Base-by-base conservation (phyloP, 495 filamentous ascomycete genomes). In the Lichina pygmaea region DNA sequence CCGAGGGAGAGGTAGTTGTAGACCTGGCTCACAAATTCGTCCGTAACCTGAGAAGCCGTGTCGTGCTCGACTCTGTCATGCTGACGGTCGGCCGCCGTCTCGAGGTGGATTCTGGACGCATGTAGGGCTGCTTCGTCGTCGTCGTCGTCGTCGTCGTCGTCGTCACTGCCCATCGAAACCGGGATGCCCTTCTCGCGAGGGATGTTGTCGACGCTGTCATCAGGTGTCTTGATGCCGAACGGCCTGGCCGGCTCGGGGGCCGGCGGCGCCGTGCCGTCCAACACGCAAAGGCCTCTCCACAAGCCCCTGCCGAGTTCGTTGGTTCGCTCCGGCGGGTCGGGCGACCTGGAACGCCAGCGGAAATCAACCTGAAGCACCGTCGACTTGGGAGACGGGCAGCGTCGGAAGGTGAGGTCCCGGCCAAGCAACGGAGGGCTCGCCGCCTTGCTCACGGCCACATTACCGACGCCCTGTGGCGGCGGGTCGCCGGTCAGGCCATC, bases 1-100 rank as follows among this genome's bases (percentile, higher is more conserved):
- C 86, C 85, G 16, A 94, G 68, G 1, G 82, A 91, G 11, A 94
- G 66, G 60, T 94, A 94, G 55, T 94, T 93, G 64, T 86, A 94
- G 13, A 94, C 82, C 58, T 94, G 85, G 3, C 83, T 91, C 38
- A 93, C 72, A 60, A 93, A 86, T n/a, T 60, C 65, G 57, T 92
- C 81, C 47, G 75, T 57, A 52, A 85, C 84, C 54, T 11, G 13
- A 5, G 10, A 11, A 15, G 36, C 11, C 36, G 10, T 5, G 36
- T 89, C 81, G 42, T 64, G 59, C 10, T 71, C 63, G 37, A 78
- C 66, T 33, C 63, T 54, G 38, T 72, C 36, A 11, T 5, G 36
- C 10, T 5, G 36, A 39, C 36, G 13, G 36, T 15, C 13, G 36
- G 24, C 24, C 24, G 24, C 24, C 24, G 24, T 24, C 24, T 24